Conservation (phyloP, 2,329 filamentous ascomycete species). For the Beauveria pseudobassiana region DNA sequence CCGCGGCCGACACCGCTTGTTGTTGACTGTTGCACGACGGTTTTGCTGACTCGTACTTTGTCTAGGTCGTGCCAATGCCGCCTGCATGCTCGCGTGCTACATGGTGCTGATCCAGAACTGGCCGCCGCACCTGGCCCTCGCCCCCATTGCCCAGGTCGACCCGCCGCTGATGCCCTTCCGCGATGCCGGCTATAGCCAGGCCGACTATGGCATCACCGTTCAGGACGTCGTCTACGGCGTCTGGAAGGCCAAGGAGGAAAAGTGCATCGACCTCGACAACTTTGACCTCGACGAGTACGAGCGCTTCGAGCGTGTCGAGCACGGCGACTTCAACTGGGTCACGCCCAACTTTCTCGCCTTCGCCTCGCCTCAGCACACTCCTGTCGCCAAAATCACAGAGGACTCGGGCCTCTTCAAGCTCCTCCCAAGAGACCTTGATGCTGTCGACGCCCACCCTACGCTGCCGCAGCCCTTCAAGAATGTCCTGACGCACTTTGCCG, state of each 20-base stretch:
- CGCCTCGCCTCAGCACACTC: slow-evolving; percentile 82
- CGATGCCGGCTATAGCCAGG: slow-evolving; percentile 96
- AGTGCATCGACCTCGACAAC: slow-evolving; percentile 81
- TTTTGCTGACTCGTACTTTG: neutral
- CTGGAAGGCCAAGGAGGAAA: slow-evolving; percentile 97
- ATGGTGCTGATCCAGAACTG: slow-evolving; percentile 98
- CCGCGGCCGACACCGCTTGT: slow-evolving; percentile 17
- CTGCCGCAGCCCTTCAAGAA: slow-evolving; percentile 91
- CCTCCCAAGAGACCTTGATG: slow-evolving; percentile 68
- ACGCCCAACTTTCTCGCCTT: slow-evolving; percentile 93
- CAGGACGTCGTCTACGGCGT: slow-evolving; percentile 98
- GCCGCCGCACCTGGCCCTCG: slow-evolving; percentile 91
- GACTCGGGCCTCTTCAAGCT: slow-evolving; percentile 66
- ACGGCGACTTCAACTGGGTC: slow-evolving; percentile 99
- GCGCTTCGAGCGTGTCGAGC: slow-evolving; percentile 88
- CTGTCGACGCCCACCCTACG: slow-evolving; percentile 60
- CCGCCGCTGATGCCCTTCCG: slow-evolving; percentile 98
- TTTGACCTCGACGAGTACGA: slow-evolving; percentile 98
- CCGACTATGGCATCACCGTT: slow-evolving; percentile 90
- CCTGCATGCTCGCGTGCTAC: slow-evolving; percentile 92
- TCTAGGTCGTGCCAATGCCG: slow-evolving; percentile 86
- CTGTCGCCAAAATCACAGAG: slow-evolving; percentile 63
- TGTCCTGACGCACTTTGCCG: slow-evolving; percentile 80
- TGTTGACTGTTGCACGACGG: neutral
- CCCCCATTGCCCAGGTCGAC: slow-evolving; percentile 92